Base-by-base conservation (phyloP, 1,284 basidiomycete species). In the Phlebopus sp. region DNA sequence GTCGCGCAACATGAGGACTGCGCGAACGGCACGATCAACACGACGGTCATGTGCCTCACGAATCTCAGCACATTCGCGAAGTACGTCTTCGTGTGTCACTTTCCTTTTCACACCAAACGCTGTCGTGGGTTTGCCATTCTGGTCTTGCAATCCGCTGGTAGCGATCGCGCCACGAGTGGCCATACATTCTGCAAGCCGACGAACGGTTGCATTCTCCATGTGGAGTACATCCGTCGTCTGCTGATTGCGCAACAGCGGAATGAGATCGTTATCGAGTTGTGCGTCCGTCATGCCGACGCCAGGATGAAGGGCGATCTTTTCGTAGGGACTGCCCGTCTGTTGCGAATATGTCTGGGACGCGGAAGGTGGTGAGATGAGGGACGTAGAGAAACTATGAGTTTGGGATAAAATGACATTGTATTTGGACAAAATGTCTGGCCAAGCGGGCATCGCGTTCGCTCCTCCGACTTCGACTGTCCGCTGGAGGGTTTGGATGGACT, bases 341-440 rank as follows among this genome's bases (percentile, higher is more conserved):
- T 58, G 53, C 13, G 48, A 51, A 41, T 50, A 54, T 17, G 54
- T 17, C 27, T 55, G 46, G 8, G 59, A 51, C 21, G 59, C 53
- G 9, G 60, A 65, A 36, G 69, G 68, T 7, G 74, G 69, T 17
- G 72, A 67, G 31, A 73, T 68, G 38, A 85, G 75, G 0, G 81
- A 78, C 35, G 73, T 78, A 34, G 81, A 83, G 55, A 90, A 79
- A 55, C 75, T 84, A 59, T 87, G 85, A 0, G 85, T 87, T 57
- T 90, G 88, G 0, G 86, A 87, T 44, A 91, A 76, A 23, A 91
- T 74, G 49, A 88, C 74, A 56, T 83, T 90, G 76, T 90, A 91
- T 69, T 89, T 90, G 15, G 84, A 81, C 42, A 90, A 73, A 42
- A 91, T 79, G 58, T 90, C 88, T 1, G 87, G 88, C 89, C 89